These are phyloP conservation scores for Salinomyces thailandicus DNA, from an alignment of 2,329 filamentous ascomycete species.

Conservation along the genomic window DNA sequence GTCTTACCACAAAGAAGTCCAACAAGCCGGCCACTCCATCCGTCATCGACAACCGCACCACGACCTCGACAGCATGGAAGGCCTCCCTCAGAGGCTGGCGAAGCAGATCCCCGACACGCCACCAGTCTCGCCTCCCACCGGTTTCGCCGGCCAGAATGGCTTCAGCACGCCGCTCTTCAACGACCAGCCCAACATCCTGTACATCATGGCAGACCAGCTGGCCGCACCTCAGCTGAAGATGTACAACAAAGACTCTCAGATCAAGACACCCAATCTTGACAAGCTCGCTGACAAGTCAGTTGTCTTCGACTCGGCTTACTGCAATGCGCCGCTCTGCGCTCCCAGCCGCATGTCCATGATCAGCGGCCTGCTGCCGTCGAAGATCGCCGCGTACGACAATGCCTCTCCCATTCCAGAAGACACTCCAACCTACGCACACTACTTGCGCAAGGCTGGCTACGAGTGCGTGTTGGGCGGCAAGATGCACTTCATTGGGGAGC, in stretches of 20 bases:
- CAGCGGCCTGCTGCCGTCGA: slow-evolving; percentile 80
- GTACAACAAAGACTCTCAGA: slow-evolving; percentile 78
- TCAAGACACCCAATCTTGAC: slow-evolving; percentile 86
- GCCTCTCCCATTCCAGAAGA: slow-evolving; percentile 75
- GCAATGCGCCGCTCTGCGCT: slow-evolving; percentile 83
- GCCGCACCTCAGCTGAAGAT: slow-evolving; percentile 84
- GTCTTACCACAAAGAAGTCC: slow-evolving; percentile 5
- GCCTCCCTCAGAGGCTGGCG: slow-evolving; percentile 15
- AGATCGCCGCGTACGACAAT: slow-evolving; percentile 87
- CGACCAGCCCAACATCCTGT: slow-evolving; percentile 63
- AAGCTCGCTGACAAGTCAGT: slow-evolving; percentile 69
- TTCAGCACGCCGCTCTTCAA: slow-evolving; percentile 30
- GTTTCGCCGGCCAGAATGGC: slow-evolving; percentile 29
- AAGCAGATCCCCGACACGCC: slow-evolving; percentile 25
- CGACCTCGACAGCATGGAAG: slow-evolving; percentile 12
- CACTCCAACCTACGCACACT: slow-evolving; percentile 84
- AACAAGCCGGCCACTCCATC: background rate
- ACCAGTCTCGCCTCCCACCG: slow-evolving; percentile 28
- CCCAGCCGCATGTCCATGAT: slow-evolving; percentile 93
- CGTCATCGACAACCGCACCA: background rate
- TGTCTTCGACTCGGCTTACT: slow-evolving; percentile 89
- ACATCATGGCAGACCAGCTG: slow-evolving; percentile 96
- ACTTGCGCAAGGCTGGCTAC: slow-evolving; percentile 73
- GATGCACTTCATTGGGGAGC: slow-evolving; percentile 96
- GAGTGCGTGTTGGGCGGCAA: slow-evolving; percentile 87